phyloP scores from a whole-genome alignment of 257 asterid genomes.

The Lantana camara region DNA sequence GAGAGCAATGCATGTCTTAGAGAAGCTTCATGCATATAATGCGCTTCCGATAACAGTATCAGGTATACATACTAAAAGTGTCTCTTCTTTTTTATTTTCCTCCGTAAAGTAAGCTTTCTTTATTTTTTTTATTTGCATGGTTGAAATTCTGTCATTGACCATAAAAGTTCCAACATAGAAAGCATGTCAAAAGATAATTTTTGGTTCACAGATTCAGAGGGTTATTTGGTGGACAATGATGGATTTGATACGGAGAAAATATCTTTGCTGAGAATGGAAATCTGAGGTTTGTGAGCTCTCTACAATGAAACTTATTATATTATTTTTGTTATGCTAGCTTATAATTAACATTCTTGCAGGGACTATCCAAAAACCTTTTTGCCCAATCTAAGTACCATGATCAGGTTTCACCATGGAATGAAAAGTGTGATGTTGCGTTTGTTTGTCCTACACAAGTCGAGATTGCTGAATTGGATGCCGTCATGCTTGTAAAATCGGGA shows the following conservation, averaged over 20 bases:
- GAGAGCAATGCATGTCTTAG: conserved; percentile 95
- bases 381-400: conserved; percentile 96
- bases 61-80: conserved; percentile 50
- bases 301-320: conserved; percentile 7
- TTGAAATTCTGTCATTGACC: background rate
- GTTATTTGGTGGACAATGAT: conserved; percentile 96
- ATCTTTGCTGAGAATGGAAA: conserved; percentile 81
- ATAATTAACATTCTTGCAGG: conserved; percentile 52
- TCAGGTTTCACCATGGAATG: conserved; percentile 92
- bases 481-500: conserved; percentile 81
- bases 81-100: background rate
- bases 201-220: conserved; percentile 73
- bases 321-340: conserved; percentile 32
- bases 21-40: conserved; percentile 91
- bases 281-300: conserved; percentile 61
- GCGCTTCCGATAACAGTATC: conserved; percentile 94
- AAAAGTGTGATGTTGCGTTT: conserved; percentile 94
- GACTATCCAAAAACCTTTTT: conserved; percentile 94
- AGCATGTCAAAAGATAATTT: background rate
- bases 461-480: conserved; percentile 88
- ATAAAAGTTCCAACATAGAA: background rate
- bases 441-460: conserved; percentile 96
- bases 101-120: no score
- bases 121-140: no score
- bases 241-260: conserved; percentile 95